These are phyloP conservation scores for Aspergillus brunneoviolaceus DNA, from an alignment of 2,329 filamentous ascomycete species.

Conservation along the genomic window DNA sequence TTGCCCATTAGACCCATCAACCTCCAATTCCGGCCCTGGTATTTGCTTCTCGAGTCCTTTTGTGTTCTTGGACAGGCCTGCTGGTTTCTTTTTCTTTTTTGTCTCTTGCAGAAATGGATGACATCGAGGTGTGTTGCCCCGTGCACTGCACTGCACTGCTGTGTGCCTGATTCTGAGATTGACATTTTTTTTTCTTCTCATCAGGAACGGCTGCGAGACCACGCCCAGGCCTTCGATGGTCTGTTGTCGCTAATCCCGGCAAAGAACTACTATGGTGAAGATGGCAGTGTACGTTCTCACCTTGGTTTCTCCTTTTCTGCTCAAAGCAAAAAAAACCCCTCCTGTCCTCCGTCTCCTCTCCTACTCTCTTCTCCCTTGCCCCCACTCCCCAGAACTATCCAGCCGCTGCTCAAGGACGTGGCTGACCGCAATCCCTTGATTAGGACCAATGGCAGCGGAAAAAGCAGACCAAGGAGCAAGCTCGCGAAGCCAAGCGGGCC, in stretches of 20 bases:
- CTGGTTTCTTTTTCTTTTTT: slow-evolving; percentile 5
- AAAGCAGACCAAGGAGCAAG: slow-evolving; percentile 92
- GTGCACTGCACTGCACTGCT: slow-evolving; percentile 8
- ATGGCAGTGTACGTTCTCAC: slow-evolving; percentile 68
- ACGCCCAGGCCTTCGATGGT: slow-evolving; percentile 78
- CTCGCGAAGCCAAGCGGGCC: slow-evolving; percentile 75
- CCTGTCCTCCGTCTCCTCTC: slow-evolving; percentile 1
- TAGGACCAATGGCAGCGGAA: slow-evolving; percentile 93
- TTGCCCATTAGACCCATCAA: slow-evolving; percentile 12
- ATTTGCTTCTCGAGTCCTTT: not conserved
- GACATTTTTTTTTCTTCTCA: slow-evolving; percentile 24
- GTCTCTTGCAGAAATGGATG: slow-evolving; percentile 31
- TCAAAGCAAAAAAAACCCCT: slow-evolving; percentile 1
- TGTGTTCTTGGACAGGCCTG: slow-evolving; percentile 1
- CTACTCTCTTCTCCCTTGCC: slow-evolving; percentile 11
- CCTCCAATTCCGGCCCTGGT: slow-evolving; percentile 13
- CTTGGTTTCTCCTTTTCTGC: slow-evolving; percentile 13
- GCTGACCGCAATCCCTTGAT: slow-evolving; percentile 20
- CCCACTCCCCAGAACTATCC: slow-evolving; percentile 13
- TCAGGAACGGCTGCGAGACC: slow-evolving; percentile 51
- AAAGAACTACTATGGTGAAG: slow-evolving; percentile 86
- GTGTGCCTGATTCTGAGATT: slow-evolving; percentile 20
- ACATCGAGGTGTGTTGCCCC: slow-evolving; percentile 39
- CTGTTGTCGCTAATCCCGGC: slow-evolving; percentile 84
- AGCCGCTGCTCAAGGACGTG: slow-evolving; percentile 13